phyloP scores from a whole-genome alignment of 176 grass and related monocot genomes.

The Canna indica region DNA sequence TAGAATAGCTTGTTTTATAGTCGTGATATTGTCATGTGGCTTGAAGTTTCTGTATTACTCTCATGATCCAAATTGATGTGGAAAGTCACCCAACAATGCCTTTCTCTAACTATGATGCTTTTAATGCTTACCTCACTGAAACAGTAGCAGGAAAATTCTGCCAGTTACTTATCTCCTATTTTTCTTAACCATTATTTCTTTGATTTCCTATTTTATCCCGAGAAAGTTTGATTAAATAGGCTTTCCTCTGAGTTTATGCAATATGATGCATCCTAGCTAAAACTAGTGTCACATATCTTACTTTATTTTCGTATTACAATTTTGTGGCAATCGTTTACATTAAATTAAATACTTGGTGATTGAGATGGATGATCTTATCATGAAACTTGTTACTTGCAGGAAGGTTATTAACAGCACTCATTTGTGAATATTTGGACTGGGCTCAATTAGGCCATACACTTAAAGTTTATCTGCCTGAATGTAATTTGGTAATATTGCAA shows the following conservation, averaged over 20 bases:
- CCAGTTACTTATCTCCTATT: not conserved
- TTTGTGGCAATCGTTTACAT: not conserved
- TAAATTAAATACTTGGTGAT: not conserved
- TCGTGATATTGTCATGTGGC: not conserved
- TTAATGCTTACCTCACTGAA: not conserved
- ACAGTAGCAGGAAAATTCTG: not conserved
- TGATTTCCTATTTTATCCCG: not conserved
- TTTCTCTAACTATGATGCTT: not conserved
- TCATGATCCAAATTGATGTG: not conserved
- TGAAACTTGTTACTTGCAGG: conserved; percentile 34
- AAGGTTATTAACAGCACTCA: conserved; percentile 74
- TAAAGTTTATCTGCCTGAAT: conserved; percentile 92
- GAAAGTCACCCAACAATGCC: not conserved
- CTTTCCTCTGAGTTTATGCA: not conserved
- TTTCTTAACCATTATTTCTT: not conserved
- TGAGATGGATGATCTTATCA: not conserved
- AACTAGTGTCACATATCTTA: not conserved
- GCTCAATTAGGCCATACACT: conserved; percentile 74
- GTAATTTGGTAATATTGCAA: conserved; percentile 69
- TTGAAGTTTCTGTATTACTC: not conserved
- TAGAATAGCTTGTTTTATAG: not conserved
- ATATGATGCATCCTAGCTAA: not conserved
- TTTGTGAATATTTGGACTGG: conserved; percentile 92
- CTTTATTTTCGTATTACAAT: not conserved
- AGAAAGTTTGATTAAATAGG: not conserved